Percentiles rank a stretch among this genome's conserved stretches.
phyloP scores from a whole-genome alignment of 306 rosid genomes.

The Rosa persica region DNA sequence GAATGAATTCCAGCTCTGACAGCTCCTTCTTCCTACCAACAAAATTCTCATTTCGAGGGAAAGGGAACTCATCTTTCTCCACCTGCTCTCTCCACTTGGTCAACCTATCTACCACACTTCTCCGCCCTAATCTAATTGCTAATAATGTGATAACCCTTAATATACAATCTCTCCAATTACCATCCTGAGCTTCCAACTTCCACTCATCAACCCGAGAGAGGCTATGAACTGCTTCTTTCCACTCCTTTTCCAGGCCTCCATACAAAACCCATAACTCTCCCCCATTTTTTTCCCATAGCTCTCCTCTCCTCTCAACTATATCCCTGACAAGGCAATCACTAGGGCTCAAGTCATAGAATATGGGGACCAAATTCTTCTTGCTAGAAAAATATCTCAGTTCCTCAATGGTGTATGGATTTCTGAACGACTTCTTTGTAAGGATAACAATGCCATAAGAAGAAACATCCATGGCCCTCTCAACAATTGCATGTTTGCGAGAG shows the following conservation, averaged over 20 bases:
- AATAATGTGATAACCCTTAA: constrained; percentile 56
- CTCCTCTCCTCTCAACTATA: constrained; percentile 88
- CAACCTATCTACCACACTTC: constrained; percentile 74
- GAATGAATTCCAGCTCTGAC: constrained; percentile 75
- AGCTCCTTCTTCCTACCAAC: constrained; percentile 82
- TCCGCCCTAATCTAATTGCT: constrained; percentile 70
- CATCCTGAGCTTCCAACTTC: constrained; percentile 84
- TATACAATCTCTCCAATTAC: constrained; percentile 90
- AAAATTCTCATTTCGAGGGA: constrained; percentile 63
- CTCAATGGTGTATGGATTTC: constrained; percentile 74
- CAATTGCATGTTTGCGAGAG: constrained; percentile 56
- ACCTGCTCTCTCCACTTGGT: constrained; percentile 73
- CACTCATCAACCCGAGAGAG: constrained; percentile 78
- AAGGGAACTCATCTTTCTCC: constrained; percentile 84
- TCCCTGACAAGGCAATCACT: constrained; percentile 83
- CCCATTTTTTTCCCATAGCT: constrained; percentile 80
- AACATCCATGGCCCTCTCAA: constrained; percentile 84
- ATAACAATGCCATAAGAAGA: constrained; percentile 78
- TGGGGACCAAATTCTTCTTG: constrained; percentile 81
- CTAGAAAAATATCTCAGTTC: constrained; percentile 69
- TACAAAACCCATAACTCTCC: constrained; percentile 77
- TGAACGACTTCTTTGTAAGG: constrained; percentile 79
- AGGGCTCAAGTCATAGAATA: constrained; percentile 77
- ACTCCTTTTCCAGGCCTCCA: constrained; percentile 81
- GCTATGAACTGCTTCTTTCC: constrained; percentile 76